These are phyloP conservation scores for Brassica juncea DNA, from an alignment of 345 rosid genomes.

Conservation along the genomic window DNA sequence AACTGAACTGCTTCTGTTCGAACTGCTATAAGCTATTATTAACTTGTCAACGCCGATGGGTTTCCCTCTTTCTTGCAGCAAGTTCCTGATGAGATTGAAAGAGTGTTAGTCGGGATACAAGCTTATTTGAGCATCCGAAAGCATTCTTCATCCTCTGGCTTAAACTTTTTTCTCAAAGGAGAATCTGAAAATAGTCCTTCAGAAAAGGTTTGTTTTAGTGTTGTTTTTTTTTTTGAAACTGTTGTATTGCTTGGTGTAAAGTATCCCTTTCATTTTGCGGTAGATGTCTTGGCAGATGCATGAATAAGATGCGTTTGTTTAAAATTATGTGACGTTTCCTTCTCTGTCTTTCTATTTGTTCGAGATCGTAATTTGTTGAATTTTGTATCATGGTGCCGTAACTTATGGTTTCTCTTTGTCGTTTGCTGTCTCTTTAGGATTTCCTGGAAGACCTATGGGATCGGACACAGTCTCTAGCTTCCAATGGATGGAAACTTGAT, in stretches of 20 bases:
- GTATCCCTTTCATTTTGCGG: slow-evolving; percentile 1
- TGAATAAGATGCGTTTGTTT: slow-evolving; percentile 10
- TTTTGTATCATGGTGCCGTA: slow-evolving; percentile 4
- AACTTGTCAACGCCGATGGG: background rate
- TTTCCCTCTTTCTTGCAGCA: slow-evolving; percentile 55
- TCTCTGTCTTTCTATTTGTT: slow-evolving; percentile 3
- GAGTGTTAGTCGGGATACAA: slow-evolving; percentile 85
- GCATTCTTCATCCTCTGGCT: slow-evolving; percentile 63
- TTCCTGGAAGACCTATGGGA: slow-evolving; percentile 92
- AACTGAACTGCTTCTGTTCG: slow-evolving; percentile 6
- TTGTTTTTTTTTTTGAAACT: background rate
- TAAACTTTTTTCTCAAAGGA: slow-evolving; percentile 68
- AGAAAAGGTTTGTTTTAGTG: slow-evolving; percentile 60
- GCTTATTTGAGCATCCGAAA: slow-evolving; percentile 93
- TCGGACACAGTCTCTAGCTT: slow-evolving; percentile 69
- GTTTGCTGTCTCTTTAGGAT: slow-evolving; percentile 59
- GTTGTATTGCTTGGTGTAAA: slow-evolving; percentile 8
- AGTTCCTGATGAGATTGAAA: slow-evolving; percentile 95
- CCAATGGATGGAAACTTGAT: slow-evolving; percentile 88
- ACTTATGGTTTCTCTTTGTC: slow-evolving; percentile 17
- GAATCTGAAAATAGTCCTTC: slow-evolving; percentile 47
- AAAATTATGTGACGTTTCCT: background rate
- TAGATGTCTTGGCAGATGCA: slow-evolving; percentile 8
- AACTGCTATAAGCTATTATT: background rate
- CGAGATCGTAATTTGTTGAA: slow-evolving; percentile 5